phyloP scores from a whole-genome alignment of 352 stramenopile species.

The Pythium volutum region DNA sequence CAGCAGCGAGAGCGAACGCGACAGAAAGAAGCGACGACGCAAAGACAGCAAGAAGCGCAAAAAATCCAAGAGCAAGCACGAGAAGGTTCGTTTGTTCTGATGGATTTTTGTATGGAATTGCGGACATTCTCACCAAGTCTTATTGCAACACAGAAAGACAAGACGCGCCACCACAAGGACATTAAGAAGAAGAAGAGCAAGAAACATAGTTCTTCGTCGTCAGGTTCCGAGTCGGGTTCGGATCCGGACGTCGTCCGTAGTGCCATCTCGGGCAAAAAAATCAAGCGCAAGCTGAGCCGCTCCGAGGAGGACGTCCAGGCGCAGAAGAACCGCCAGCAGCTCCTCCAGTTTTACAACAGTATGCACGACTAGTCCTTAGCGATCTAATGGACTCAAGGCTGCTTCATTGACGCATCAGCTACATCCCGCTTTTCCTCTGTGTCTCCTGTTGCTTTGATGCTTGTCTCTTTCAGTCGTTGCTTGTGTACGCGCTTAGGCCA shows the following conservation, averaged over 20 bases:
- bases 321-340: slow-evolving; percentile 71
- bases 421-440: too few species aligned
- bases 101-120: background rate
- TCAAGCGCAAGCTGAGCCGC: slow-evolving; percentile 72
- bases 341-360: slow-evolving; percentile 86
- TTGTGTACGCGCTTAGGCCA: slow-evolving; percentile 42
- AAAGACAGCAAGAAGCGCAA: slow-evolving; percentile 41
- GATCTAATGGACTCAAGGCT: background rate
- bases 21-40: slow-evolving; percentile 11
- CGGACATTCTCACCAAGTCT: background rate
- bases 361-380: slow-evolving; percentile 80
- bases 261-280: slow-evolving; percentile 85
- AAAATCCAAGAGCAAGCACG: slow-evolving; percentile 35
- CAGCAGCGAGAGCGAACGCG: slow-evolving; percentile 21
- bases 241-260: slow-evolving; percentile 72
- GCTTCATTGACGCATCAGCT: background rate
- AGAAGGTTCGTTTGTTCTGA: slow-evolving; percentile 11
- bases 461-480: background rate
- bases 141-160: background rate
- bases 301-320: slow-evolving; percentile 56
- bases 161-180: slow-evolving; percentile 24
- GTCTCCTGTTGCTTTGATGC: too few species aligned
- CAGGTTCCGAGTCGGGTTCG: slow-evolving; percentile 28
- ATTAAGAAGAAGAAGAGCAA: slow-evolving; percentile 29
- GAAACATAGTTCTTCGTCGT: background rate